A percentile compares a stretch with the other conserved stretches of the same genome.
phyloP scores from a whole-genome alignment of 1,284 basidiomycete genomes.

The Schizophyllum commune region DNA sequence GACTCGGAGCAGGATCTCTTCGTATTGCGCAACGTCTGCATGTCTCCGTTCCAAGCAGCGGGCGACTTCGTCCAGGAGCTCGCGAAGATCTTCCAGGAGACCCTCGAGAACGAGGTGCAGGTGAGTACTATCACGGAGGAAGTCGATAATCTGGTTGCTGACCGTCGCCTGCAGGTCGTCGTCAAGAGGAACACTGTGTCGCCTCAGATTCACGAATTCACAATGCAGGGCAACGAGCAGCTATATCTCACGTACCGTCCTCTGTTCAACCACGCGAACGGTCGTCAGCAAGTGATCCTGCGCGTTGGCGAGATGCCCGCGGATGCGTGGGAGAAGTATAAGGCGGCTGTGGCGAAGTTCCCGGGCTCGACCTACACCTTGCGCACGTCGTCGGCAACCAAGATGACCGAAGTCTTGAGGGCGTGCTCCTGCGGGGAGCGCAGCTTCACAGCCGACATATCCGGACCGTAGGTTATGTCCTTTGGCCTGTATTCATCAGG shows the following conservation, averaged over 20 bases:
- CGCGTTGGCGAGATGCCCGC: conserved; percentile 20
- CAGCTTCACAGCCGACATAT: neutral
- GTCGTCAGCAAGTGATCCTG: conserved; percentile 31
- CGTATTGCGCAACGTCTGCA: conserved; percentile 32
- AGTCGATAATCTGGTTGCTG: neutral
- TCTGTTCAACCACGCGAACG: conserved; percentile 31
- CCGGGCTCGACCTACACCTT: conserved; percentile 12
- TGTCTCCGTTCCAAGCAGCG: conserved; percentile 35
- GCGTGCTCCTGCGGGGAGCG: neutral
- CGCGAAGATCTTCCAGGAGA: conserved; percentile 25
- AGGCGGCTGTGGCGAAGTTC: conserved; percentile 15
- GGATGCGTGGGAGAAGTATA: conserved; percentile 11
- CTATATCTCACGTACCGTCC: conserved; percentile 29
- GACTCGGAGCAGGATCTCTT: conserved; percentile 25
- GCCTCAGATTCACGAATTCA: conserved; percentile 27
- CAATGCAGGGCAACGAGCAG: conserved; percentile 30
- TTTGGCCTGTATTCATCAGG: neutral
- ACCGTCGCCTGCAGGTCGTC: conserved; percentile 9
- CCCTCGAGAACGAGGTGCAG: conserved; percentile 26
- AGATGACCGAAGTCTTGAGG: conserved; percentile 14
- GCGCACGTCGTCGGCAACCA: neutral
- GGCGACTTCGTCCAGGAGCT: conserved; percentile 25
- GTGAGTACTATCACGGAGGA: conserved; percentile 6
- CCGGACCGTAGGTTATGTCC: neutral
- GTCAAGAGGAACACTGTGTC: conserved; percentile 22